These are phyloP conservation scores for Rhipidocladum racemiflorum DNA, from an alignment of 176 grass and related monocot genomes.

Conservation along the genomic window DNA sequence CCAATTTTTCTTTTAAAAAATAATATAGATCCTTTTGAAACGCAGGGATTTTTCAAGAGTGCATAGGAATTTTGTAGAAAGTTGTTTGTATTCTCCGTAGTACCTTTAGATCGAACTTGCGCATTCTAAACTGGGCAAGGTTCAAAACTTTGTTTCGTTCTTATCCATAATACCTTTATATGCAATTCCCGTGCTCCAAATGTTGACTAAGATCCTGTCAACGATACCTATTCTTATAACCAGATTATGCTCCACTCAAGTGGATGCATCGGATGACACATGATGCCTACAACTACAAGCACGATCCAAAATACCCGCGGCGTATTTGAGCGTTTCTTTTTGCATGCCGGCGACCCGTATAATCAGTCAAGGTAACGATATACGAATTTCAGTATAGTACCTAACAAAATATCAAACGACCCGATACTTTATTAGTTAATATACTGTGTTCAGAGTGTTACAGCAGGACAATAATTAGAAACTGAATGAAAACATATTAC, in stretches of 20 bases:
- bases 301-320: background rate
- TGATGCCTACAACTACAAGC: background rate
- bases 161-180: background rate
- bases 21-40: background rate
- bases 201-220: background rate
- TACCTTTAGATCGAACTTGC: background rate
- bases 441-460: too few species aligned
- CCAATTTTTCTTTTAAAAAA: too few species aligned
- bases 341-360: too few species aligned
- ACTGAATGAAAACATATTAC: too few species aligned
- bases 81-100: background rate
- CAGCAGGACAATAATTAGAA: too few species aligned
- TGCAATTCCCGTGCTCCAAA: background rate
- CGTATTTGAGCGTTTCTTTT: background rate
- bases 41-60: background rate
- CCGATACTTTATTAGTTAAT: too few species aligned
- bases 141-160: background rate
- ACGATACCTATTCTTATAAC: background rate
- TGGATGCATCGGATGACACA: background rate
- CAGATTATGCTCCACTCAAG: background rate
- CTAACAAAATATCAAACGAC: too few species aligned
- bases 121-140: background rate
- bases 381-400: too few species aligned
- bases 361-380: too few species aligned
- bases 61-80: background rate